Evolutionary conservation across 2,329 filamentous ascomycete species (phyloP).

Genomic region (Arthrobotrys sphaeroides): DNA sequence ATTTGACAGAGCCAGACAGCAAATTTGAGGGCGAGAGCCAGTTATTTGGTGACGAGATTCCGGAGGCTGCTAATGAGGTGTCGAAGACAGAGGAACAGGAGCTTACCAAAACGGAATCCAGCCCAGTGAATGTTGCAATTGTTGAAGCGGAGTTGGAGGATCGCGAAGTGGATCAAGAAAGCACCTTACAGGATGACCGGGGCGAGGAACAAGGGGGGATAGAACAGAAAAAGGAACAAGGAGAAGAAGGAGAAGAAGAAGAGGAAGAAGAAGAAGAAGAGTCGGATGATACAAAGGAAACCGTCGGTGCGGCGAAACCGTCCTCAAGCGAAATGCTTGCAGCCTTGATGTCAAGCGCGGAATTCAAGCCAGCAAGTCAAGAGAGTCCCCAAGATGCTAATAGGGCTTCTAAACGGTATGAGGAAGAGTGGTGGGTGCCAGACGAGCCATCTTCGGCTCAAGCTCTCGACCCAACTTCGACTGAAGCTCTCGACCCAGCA

Average conservation of each 20-base stretch:
- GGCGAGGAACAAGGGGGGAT: too few species aligned
- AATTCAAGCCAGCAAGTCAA: not conserved
- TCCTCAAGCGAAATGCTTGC: not conserved
- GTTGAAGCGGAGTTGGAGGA: not conserved
- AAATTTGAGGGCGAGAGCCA: constrained; percentile 26
- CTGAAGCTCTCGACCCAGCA: not conserved
- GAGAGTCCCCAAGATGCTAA: not conserved
- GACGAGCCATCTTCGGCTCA: not conserved
- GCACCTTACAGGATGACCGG: too few species aligned
- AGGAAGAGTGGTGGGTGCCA: not conserved
- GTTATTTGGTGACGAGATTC: constrained; percentile 17
- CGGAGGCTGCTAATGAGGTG: not conserved
- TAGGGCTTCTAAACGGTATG: not conserved
- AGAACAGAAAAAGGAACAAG: not conserved
- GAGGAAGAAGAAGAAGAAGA: not conserved
- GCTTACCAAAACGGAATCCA: not conserved
- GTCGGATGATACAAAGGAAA: not conserved
- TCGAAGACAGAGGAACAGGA: not conserved
- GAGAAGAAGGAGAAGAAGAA: not conserved
- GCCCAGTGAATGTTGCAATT: not conserved
- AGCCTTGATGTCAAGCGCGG: not conserved
- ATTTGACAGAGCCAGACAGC: not conserved
- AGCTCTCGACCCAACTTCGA: not conserved
- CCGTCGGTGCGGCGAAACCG: not conserved
- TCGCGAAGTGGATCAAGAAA: too few species aligned